phyloP scores from a whole-genome alignment of 1,139 yeast species.

The Scheffersomyces quercinus region DNA sequence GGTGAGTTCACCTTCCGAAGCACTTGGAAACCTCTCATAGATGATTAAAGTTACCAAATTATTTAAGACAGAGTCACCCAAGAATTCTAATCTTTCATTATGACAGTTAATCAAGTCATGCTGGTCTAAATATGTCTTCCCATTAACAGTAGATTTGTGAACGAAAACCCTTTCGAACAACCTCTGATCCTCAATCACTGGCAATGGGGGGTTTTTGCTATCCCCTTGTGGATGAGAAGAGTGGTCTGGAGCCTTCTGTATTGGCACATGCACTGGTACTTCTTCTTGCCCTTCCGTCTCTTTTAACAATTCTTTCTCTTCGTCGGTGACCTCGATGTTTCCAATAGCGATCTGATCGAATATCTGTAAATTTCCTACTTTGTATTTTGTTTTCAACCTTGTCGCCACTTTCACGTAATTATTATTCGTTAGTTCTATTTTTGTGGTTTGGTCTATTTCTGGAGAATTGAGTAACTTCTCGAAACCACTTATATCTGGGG shows the following conservation, averaged over 20 bases:
- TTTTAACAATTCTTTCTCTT: slow-evolving; percentile 11
- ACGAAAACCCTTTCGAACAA: slow-evolving; percentile 74
- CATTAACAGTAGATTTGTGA: slow-evolving; percentile 73
- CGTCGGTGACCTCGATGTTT: slow-evolving; percentile 12
- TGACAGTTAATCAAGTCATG: slow-evolving; percentile 63
- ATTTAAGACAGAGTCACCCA: slow-evolving; percentile 89
- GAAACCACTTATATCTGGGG: slow-evolving; percentile 52
- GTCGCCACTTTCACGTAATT: slow-evolving; percentile 59
- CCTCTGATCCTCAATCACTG: slow-evolving; percentile 59
- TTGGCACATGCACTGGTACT: background rate
- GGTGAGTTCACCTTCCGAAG: slow-evolving; percentile 82
- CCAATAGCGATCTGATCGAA: slow-evolving; percentile 47
- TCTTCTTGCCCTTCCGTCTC: background rate
- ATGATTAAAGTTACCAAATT: slow-evolving; percentile 69
- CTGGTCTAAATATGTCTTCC: slow-evolving; percentile 55
- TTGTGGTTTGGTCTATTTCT: slow-evolving; percentile 35
- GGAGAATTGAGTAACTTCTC: slow-evolving; percentile 25
- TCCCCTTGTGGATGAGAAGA: slow-evolving; percentile 6
- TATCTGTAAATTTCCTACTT: slow-evolving; percentile 45
- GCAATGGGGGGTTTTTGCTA: slow-evolving; percentile 56
- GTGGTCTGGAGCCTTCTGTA: background rate
- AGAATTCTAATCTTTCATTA: slow-evolving; percentile 88
- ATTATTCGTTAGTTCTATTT: slow-evolving; percentile 53
- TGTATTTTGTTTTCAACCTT: slow-evolving; percentile 55
- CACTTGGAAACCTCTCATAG: slow-evolving; percentile 64